Percentiles rank a stretch among this genome's conserved stretches.
Conservation (phyloP, 495 filamentous ascomycete genomes). For the Penicillium desertorum region DNA sequence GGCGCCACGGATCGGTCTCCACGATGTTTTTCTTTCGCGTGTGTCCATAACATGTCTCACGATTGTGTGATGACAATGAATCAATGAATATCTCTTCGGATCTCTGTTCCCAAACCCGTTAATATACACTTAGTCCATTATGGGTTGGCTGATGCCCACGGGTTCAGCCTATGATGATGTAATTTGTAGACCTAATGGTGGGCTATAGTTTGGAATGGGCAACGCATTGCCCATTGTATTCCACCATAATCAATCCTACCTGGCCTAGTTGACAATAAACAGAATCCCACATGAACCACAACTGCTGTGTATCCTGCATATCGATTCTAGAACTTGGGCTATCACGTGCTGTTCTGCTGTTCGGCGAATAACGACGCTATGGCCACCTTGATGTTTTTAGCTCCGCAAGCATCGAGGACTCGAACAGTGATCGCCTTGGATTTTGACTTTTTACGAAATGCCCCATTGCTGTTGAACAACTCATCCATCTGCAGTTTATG, state of each 20-base stretch:
- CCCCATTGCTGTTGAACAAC: background rate
- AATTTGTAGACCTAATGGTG: background rate
- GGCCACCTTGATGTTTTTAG: conserved; percentile 33
- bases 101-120: background rate
- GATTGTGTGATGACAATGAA: conserved; percentile 19
- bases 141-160: background rate
- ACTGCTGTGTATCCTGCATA: background rate
- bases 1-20: conserved; percentile 21
- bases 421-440: conserved; percentile 3
- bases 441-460: conserved; percentile 16
- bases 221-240: background rate
- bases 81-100: conserved; percentile 16
- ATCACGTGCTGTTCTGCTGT: conserved; percentile 28
- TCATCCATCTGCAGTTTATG: background rate
- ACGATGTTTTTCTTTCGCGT: background rate
- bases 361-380: conserved; percentile 21
- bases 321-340: background rate
- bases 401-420: conserved; percentile 24
- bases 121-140: background rate
- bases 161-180: background rate
- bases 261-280: background rate
- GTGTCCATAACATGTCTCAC: conserved; percentile 8
- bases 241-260: background rate
- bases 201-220: background rate
- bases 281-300: background rate